Percentiles rank a stretch among this genome's conserved stretches.
Evolutionary conservation across 148 eudicot species (phyloP).

Genomic region (Vaccinium corymbosum): DNA sequence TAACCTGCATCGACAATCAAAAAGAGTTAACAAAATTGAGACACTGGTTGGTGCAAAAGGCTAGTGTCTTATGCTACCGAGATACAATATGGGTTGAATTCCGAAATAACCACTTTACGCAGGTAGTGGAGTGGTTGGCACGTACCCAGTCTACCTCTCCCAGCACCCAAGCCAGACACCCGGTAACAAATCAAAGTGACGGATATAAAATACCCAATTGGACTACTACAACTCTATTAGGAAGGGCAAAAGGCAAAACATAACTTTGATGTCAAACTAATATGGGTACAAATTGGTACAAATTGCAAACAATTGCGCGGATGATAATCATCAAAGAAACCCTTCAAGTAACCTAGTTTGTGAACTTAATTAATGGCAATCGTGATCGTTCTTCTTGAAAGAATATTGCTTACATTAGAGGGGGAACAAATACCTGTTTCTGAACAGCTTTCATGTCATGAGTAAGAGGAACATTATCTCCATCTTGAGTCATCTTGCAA

Average conservation of each 20-base stretch:
- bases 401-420: neutral
- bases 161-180: neutral
- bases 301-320: neutral
- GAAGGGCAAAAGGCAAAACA: neutral
- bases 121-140: neutral
- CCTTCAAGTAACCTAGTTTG: neutral
- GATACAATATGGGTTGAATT: neutral
- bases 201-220: neutral
- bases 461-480: conserved; percentile 56
- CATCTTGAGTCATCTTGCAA: conserved; percentile 77
- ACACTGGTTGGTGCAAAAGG: neutral
- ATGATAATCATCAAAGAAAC: neutral
- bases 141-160: neutral
- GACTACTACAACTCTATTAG: neutral
- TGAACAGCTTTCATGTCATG: conserved; percentile 93
- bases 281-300: neutral
- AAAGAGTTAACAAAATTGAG: conserved; percentile 10
- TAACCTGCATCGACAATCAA: conserved; percentile 41
- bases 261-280: neutral
- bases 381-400: neutral
- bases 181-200: neutral
- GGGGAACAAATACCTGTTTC: conserved; percentile 57
- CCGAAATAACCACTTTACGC: neutral
- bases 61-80: neutral
- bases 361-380: too few species aligned